Conservation (phyloP, 1,139 yeast species). For the Geotrichum aggregatum region DNA sequence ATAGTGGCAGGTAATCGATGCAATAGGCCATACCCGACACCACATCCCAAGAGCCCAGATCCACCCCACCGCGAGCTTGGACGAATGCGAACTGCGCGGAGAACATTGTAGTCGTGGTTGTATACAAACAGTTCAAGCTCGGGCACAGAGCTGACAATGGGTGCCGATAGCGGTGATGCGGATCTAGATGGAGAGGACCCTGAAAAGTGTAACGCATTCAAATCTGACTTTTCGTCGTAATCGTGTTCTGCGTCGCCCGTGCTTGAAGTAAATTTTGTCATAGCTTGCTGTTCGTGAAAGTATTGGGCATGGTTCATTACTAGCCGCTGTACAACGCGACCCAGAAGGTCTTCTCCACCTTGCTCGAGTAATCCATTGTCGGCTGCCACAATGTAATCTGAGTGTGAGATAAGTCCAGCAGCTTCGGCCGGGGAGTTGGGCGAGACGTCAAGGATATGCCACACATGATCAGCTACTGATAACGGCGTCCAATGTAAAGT, state of each 20-base stretch:
- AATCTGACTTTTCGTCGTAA: too few species aligned
- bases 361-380: slow-evolving; percentile 74
- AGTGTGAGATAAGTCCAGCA: slow-evolving; percentile 78
- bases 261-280: too few species aligned
- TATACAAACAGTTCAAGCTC: slow-evolving; percentile 65
- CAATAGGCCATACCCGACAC: slow-evolving; percentile 86
- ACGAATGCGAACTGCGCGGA: slow-evolving; percentile 78
- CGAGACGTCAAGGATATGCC: slow-evolving; percentile 77
- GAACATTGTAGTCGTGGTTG: slow-evolving; percentile 78
- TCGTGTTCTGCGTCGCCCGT: too few species aligned
- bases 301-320: slow-evolving; percentile 27
- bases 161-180: too few species aligned
- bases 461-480: slow-evolving; percentile 72
- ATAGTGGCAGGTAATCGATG: slow-evolving; percentile 68
- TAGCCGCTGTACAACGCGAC: slow-evolving; percentile 51
- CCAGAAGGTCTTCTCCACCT: slow-evolving; percentile 81
- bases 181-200: too few species aligned
- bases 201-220: too few species aligned
- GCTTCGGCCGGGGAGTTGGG: slow-evolving; percentile 78
- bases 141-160: slow-evolving; percentile 24
- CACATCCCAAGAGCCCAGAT: slow-evolving; percentile 83
- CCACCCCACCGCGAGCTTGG: slow-evolving; percentile 62
- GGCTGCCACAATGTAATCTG: slow-evolving; percentile 88
- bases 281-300: slow-evolving; percentile 17
- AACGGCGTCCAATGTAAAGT: slow-evolving; percentile 75